Base-by-base conservation (phyloP, 2,329 filamentous ascomycete genomes). In the Ceratocystis ficicola region DNA sequence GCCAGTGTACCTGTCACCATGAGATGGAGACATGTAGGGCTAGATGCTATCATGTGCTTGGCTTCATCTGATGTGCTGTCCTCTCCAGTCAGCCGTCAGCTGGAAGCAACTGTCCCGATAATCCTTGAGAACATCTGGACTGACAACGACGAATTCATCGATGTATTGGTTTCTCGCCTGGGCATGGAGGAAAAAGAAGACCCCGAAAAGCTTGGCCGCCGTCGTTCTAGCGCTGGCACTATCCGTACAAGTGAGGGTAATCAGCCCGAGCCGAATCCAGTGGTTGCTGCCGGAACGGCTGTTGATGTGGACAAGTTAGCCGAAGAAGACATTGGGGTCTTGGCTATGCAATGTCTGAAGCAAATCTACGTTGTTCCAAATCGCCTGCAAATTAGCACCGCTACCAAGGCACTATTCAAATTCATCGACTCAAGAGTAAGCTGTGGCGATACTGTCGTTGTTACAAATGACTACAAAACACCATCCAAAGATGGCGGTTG, bases 271-370 rank as follows among this genome's bases (percentile, higher is more conserved):
- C 82, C 85, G 5, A 88, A 88, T 68, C 82, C 82, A 4, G 82
- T 88, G 55, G 88, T 89, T 28, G 83, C 90, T n/a, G 84, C 88
- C 0, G 89, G 87, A 65, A 90, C 90, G 0, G 88, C 89, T 0
- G 87, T 87, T 28, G 93, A 96, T 72, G 90, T 90, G 30, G 94
- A 97, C 75, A 90, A 87, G 73, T 78, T 94, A 68, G 92, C 90
- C 1, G 92, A 97, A 75, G 87, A 96, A 76, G 89, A 95, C 72
- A 90, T 91, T 17, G 89, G 89, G 32, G 80, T 95, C 6, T 78
- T 95, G 69, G 93, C 94, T 3, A 80, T 96, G 70, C 87, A 91
- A 71, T 95, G 91, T 72, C 77, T 99, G 65, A 89, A 93, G 75
- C 86, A 88, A 71, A 89, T 96, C 60, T 96, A 95, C 71, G 80